Evolutionary conservation across 768 basidiomycete species (phyloP).

Genomic region (Suillus lakei): DNA sequence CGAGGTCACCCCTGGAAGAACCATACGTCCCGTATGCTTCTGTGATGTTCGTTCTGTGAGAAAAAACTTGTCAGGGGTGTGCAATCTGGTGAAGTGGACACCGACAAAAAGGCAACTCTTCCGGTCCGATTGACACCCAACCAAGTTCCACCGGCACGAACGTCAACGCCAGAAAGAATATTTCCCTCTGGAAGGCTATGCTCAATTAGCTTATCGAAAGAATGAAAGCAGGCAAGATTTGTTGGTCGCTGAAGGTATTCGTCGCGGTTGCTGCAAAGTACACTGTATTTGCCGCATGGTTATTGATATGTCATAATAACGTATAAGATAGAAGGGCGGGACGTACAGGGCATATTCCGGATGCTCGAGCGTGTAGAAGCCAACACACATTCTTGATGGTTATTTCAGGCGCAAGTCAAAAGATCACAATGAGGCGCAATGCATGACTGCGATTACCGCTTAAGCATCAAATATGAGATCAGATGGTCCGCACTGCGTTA

Average conservation of each 20-base stretch:
- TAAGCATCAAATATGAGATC: not conserved
- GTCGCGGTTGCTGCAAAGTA: slow-evolving; percentile 75
- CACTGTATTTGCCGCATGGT: slow-evolving; percentile 50
- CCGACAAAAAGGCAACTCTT: slow-evolving; percentile 74
- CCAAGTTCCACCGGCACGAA: slow-evolving; percentile 81
- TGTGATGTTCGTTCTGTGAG: slow-evolving; percentile 81
- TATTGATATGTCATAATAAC: slow-evolving; percentile 9
- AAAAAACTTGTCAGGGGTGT: slow-evolving; percentile 10
- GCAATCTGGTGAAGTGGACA: slow-evolving; percentile 16
- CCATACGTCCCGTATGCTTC: slow-evolving; percentile 51
- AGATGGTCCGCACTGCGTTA: not conserved
- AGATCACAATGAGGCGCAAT: not conserved
- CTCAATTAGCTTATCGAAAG: slow-evolving; percentile 48
- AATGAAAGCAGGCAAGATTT: slow-evolving; percentile 66
- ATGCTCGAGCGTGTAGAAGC: slow-evolving; percentile 76
- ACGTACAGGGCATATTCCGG: slow-evolving; percentile 78
- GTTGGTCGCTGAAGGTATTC: slow-evolving; percentile 75
- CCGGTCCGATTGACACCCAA: slow-evolving; percentile 72
- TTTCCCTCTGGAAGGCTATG: slow-evolving; percentile 26
- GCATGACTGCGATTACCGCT: not conserved
- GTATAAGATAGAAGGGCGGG: slow-evolving; percentile 4
- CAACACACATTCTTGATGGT: slow-evolving; percentile 68
- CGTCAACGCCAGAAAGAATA: slow-evolving; percentile 78
- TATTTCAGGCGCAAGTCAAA: not conserved
- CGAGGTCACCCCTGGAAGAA: slow-evolving; percentile 71